These are phyloP conservation scores for Rhizophagus sp. DNA, from an alignment of 192 early-diverging fungal genomes.

Conservation along the genomic window DNA sequence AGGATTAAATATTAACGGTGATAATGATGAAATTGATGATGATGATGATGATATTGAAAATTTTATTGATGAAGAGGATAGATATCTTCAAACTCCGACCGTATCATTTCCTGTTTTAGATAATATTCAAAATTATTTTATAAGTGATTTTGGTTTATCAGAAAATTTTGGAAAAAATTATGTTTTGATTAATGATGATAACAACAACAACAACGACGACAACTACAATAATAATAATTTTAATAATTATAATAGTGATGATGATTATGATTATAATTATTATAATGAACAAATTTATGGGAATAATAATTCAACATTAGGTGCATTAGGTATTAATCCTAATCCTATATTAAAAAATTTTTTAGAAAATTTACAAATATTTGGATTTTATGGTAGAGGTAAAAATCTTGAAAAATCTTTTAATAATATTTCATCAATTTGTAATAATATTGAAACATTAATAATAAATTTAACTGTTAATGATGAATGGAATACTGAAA, in stretches of 20 bases:
- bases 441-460: not conserved
- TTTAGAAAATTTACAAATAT: slow-evolving; percentile 12
- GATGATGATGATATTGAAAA: not conserved
- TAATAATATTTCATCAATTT: not conserved
- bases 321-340: too few species aligned
- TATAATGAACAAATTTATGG: too few species aligned
- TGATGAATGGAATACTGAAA: slow-evolving; percentile 11
- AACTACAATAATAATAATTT: not conserved
- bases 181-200: not conserved
- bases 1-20: not conserved
- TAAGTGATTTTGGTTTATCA: too few species aligned
- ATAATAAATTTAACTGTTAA: not conserved
- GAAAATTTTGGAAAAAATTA: not conserved
- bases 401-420: not conserved
- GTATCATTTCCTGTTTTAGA: not conserved
- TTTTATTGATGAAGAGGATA: not conserved
- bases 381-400: slow-evolving; percentile 1
- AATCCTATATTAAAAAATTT: not conserved
- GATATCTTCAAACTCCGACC: not conserved
- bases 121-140: not conserved
- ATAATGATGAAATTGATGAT: not conserved
- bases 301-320: too few species aligned
- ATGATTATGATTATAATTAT: too few species aligned
- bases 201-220: not conserved
- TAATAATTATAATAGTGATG: not conserved